Conservation (phyloP, 192 early-diverging fungal genomes). For the Mortierella alpina region DNA sequence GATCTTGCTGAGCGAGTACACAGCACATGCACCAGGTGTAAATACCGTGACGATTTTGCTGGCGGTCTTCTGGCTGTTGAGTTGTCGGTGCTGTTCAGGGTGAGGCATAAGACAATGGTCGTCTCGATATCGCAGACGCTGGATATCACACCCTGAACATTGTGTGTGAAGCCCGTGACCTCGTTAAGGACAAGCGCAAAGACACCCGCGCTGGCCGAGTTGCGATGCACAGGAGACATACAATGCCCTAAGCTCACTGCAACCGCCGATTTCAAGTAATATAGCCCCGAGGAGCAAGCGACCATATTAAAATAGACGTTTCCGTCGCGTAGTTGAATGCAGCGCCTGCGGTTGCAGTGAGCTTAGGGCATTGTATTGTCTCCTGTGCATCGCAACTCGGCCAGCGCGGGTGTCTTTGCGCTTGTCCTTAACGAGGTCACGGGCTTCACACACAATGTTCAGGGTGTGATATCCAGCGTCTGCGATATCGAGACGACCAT, state of each 20-base stretch:
- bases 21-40: too few relatives aligned
- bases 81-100: too few relatives aligned
- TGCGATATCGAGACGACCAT: constrained; percentile 80
- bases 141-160: constrained; percentile 76
- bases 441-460: constrained; percentile 75
- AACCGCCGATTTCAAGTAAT: too few relatives aligned
- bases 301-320: too few relatives aligned
- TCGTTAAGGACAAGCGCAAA: constrained; percentile 88
- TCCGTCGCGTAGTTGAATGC: too few relatives aligned
- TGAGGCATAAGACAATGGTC: constrained; percentile 77
- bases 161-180: constrained; percentile 78
- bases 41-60: too few relatives aligned
- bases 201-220: constrained; percentile 72
- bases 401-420: constrained; percentile 84
- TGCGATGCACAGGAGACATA: constrained; percentile 58
- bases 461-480: constrained; percentile 76
- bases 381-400: constrained; percentile 38
- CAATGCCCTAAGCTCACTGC: constrained; percentile 15
- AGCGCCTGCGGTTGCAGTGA: too few relatives aligned
- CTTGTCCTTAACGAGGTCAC: constrained; percentile 84
- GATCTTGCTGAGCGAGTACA: too few relatives aligned
- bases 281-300: too few relatives aligned
- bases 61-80: too few relatives aligned
- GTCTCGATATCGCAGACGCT: constrained; percentile 79
- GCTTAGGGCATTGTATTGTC: constrained; percentile 59